These are phyloP conservation scores for Penicillium ochrochloron DNA, from an alignment of 495 filamentous ascomycete genomes.

Conservation along the genomic window DNA sequence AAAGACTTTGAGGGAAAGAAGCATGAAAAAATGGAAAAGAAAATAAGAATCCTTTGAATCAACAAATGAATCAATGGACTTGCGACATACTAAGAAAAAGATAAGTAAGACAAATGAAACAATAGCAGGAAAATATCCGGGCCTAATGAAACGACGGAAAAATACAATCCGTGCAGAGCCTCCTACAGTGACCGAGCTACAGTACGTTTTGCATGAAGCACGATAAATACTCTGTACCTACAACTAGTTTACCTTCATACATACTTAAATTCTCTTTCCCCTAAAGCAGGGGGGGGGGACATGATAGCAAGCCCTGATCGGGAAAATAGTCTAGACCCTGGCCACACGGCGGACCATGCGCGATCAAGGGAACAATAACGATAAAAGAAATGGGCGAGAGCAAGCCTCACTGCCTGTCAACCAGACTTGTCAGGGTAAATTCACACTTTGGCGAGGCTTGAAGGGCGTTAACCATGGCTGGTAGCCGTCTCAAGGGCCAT, in stretches of 20 bases:
- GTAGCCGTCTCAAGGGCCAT: conserved; percentile 3
- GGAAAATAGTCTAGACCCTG: conserved; percentile 1
- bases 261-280: neutral
- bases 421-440: neutral
- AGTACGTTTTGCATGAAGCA: neutral
- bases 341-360: neutral
- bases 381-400: neutral
- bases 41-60: neutral
- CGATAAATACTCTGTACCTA: neutral
- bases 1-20: neutral
- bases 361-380: neutral
- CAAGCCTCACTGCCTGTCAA: neutral
- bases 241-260: neutral
- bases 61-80: neutral
- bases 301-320: neutral
- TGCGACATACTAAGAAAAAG: neutral
- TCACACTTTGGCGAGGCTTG: neutral
- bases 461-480: conserved; percentile 16
- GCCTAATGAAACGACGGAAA: neutral
- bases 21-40: neutral
- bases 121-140: neutral
- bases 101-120: neutral
- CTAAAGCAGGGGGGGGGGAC: neutral
- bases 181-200: neutral
- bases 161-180: conserved; percentile 7